phyloP scores from a whole-genome alignment of 345 rosid genomes.

The Arabidopsis arenosa region DNA sequence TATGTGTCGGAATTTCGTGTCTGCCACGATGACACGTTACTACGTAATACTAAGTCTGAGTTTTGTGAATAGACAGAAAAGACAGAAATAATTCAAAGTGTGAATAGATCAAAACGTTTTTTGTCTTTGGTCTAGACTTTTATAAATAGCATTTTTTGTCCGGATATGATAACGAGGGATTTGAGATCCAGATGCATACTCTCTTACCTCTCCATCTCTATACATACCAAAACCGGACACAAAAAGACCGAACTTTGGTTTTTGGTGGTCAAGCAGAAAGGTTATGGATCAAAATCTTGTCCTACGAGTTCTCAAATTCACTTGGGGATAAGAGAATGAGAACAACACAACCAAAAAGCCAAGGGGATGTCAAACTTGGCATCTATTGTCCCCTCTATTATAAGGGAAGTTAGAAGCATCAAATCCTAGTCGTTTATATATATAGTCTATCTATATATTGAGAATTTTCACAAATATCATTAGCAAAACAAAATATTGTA shows the following conservation, averaged over 20 bases:
- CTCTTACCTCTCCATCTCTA: no score
- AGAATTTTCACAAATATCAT: neutral
- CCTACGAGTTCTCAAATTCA: neutral
- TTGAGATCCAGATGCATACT: neutral
- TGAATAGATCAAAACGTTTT: neutral
- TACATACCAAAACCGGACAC: neutral
- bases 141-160: neutral
- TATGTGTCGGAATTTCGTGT: neutral
- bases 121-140: neutral
- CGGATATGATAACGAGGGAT: neutral
- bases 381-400: neutral
- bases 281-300: neutral
- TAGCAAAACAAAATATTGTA: neutral
- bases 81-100: neutral
- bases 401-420: neutral
- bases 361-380: neutral
- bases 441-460: no score
- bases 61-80: constrained; percentile 1
- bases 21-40: constrained; percentile 8
- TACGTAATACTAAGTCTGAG: neutral
- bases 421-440: neutral
- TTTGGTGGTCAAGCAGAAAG: neutral
- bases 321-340: neutral
- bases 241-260: neutral
- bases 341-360: neutral